phyloP scores from a whole-genome alignment of 129 eudicot species.

The Rutidosis leptorrhynchoides region DNA sequence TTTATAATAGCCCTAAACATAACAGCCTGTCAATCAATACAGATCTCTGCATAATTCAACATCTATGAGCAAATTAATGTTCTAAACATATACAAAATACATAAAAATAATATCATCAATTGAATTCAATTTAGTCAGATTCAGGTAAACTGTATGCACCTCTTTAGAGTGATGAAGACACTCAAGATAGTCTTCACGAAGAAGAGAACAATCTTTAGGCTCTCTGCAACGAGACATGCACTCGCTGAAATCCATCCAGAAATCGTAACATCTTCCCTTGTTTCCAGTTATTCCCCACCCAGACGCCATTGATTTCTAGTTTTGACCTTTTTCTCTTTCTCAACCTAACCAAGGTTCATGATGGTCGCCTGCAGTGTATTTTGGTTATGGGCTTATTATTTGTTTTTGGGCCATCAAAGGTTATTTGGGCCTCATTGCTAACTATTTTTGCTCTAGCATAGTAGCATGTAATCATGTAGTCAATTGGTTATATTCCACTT shows the following conservation, averaged over 20 bases:
- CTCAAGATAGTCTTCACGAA: conserved; percentile 95
- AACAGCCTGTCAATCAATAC: conserved; percentile 1
- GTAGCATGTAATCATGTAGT: no score
- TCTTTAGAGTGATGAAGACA: conserved; percentile 96
- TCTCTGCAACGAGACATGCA: conserved; percentile 94
- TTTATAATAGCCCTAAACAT: conserved; percentile 5
- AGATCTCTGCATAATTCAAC: conserved; percentile 5
- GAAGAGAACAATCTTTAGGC: conserved; percentile 87
- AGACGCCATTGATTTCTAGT: conserved; percentile 62
- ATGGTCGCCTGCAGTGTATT: neutral
- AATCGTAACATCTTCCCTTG: conserved; percentile 94
- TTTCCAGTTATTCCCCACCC: conserved; percentile 98
- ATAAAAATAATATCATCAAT: neutral
- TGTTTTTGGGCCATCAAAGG: conserved; percentile 5
- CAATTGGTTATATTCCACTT: no score
- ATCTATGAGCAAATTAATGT: neutral
- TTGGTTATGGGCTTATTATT: conserved; percentile 9
- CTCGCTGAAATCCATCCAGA: conserved; percentile 98
- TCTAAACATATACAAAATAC: neutral
- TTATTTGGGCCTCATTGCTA: conserved; percentile 25
- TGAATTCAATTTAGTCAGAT: conserved; percentile 3
- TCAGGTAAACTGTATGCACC: conserved; percentile 31
- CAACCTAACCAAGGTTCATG: conserved; percentile 17
- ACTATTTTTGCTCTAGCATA: no score
- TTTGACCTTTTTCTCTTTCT: conserved; percentile 17